Base-by-base conservation (phyloP, 257 asterid genomes). In the Solanum sparsipilum region DNA sequence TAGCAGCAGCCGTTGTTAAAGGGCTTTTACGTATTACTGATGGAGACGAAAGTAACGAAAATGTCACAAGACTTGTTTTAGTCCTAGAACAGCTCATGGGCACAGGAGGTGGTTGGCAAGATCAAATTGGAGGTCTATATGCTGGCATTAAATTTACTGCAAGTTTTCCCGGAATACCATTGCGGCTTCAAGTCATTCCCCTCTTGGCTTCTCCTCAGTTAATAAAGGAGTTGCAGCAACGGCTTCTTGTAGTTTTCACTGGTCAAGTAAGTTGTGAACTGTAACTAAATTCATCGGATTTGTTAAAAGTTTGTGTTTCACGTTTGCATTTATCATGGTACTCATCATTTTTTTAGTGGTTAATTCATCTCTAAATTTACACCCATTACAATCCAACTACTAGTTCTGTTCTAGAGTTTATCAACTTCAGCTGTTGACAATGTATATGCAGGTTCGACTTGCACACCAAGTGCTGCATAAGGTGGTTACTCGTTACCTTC, bases 91-190 rank as follows among this genome's bases (percentile, higher is more conserved):
- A 97, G 92, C 94, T 95, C 36, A 95, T 96, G 98, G 98, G 98
- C 83, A 97, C 99, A 7, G 99, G 99, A 74, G 99, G 99, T 87
- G 98, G 99, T 39, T 97, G 99, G 98, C 99, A 96, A 91, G 99
- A 97, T 92, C 99, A 97, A 87, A 94, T 96, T 35, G 99, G 99
- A 18, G 99, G 99, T 72, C 94, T 97, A 60, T 97, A 97, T 91
- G 98, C 99, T 16, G 98, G 99, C 90, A 94, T 97, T 70, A 96
- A 96, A 88, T 97, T 92, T 73, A 95, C 98, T 38, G 93, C 96
- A 23, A 96, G 98, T 88, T 94, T 91, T 92, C 99, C 99, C 13
- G 99, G 99, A 38, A 89, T 94, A 86, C 99, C 99, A 0, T 84
- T 97, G 91, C 90, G 98, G 87, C 98, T 96, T 86, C 98, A 94